Evolutionary conservation across 768 basidiomycete species (phyloP), one percentile per base, ranked within the genome.

Genomic region (Rhizopogon roseolus): DNA sequence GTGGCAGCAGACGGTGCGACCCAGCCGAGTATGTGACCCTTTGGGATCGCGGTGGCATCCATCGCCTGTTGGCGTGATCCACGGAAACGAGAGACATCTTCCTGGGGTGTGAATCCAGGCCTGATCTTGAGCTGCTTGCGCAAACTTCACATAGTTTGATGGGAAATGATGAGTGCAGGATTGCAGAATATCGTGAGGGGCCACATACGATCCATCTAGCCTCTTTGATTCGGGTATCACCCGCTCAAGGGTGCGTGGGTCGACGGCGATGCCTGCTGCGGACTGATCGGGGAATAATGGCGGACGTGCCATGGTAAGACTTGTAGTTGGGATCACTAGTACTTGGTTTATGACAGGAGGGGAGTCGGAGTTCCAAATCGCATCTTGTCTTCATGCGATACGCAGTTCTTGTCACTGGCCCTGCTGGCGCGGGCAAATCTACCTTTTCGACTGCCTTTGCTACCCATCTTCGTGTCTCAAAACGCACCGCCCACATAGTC

Each of bases 381-480:
- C 27, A 28, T 42, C 36, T 56, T 52, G 59, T 61, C 59, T 53
- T 8, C 40, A 93, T 93, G 91, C 86, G 91, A 56, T 93, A 93
- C 73, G 91, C 91, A 6, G 86, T 93, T 28, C 80, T 93, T 43
- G 82, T 93, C 49, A 90, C 88, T 52, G 97, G 97, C n/a, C 97
- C 97, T 45, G 97, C 97, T 2, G 97, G 97, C 48, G 93, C 97
- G 13, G 97, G 97, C 49, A 99, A 99, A 75, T 92, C 93, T 0
- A 98, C 97, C 0, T 96, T 99, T 64, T 89, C 90, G 61, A 76
- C 81, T 19, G 82, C 94, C 0, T 85, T 98, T 59, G 78, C 98
- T 55, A 94, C 90, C 9, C 96, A 98, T 71, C 82, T 98, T 5
- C 82, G 80, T 53, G 79, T 89, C 2, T 81, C 93, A 46, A 88